Percentiles rank a stretch among this genome's conserved stretches.
These are phyloP conservation scores for Puya raimondii DNA, from an alignment of 176 grass and related monocot species.

Conservation along the genomic window DNA sequence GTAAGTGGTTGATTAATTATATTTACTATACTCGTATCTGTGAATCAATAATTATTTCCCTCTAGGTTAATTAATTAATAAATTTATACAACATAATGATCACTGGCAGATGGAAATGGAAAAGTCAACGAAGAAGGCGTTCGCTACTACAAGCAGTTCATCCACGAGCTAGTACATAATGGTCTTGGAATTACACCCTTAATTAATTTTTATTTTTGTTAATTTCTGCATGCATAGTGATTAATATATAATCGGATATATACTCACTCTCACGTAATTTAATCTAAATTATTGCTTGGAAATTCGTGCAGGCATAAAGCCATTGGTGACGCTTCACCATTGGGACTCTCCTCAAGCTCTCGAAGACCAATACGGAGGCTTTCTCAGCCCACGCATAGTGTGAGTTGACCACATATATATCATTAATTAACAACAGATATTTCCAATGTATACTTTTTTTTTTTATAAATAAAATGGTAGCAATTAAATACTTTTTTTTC, in stretches of 20 bases:
- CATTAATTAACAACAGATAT: too few species aligned
- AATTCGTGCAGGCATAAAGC: constrained; percentile 35
- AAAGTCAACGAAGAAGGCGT: constrained; percentile 48
- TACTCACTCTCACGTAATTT: too few species aligned
- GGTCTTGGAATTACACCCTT: constrained; percentile 13
- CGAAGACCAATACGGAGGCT: constrained; percentile 54
- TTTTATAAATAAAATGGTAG: too few species aligned
- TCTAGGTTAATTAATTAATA: neutral
- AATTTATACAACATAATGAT: neutral
- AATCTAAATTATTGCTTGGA: neutral
- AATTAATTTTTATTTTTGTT: neutral
- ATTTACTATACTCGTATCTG: neutral
- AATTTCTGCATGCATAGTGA: constrained; percentile 35
- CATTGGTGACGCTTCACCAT: constrained; percentile 57
- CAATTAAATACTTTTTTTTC: neutral
- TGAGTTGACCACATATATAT: constrained; percentile 6
- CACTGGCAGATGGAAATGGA: constrained; percentile 37
- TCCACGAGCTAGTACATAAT: constrained; percentile 33
- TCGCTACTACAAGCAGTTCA: constrained; percentile 43
- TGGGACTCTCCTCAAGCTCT: constrained; percentile 58
- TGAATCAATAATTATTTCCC: neutral
- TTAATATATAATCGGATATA: constrained; percentile 36
- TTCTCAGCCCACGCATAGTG: constrained; percentile 47
- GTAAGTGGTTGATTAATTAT: constrained; percentile 18
- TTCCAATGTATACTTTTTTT: constrained; percentile 30